Evolutionary conservation across 2,329 filamentous ascomycete genomes (phyloP).

Genomic region (Metarhizium album): DNA sequence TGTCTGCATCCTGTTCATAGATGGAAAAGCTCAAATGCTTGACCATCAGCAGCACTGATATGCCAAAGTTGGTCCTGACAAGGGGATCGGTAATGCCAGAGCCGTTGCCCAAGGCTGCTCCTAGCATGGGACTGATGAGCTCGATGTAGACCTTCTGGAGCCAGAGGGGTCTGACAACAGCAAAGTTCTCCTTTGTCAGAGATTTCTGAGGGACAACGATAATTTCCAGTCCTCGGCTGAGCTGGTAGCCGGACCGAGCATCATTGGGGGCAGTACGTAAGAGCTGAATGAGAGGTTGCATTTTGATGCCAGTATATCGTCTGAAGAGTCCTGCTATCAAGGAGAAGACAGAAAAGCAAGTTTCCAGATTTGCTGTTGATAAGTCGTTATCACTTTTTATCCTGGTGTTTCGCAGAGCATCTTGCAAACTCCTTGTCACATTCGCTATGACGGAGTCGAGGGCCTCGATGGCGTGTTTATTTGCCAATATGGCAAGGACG

Average conservation of each 20-base stretch:
- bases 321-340: conserved; percentile 27
- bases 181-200: conserved; percentile 30
- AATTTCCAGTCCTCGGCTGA: conserved; percentile 32
- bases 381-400: background rate
- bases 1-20: conserved; percentile 39
- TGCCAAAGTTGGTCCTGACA: conserved; percentile 29
- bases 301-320: conserved; percentile 25
- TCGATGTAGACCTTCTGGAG: conserved; percentile 39
- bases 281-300: conserved; percentile 22
- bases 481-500: conserved; percentile 31
- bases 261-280: conserved; percentile 25
- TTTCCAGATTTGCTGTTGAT: background rate
- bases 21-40: conserved; percentile 38
- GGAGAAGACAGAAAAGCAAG: conserved; percentile 20
- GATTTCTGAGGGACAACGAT: conserved; percentile 29
- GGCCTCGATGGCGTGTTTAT: conserved; percentile 32
- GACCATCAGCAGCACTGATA: conserved; percentile 37
- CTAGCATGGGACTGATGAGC: conserved; percentile 34
- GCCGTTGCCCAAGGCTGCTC: conserved; percentile 25
- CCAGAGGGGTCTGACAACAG: conserved; percentile 34
- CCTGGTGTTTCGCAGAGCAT: conserved; percentile 10
- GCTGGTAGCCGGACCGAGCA: conserved; percentile 23
- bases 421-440: conserved; percentile 16
- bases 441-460: conserved; percentile 15
- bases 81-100: conserved; percentile 17